phyloP scores from a whole-genome alignment of 2,329 filamentous ascomycete species.

The Penicillium sumatraense region DNA sequence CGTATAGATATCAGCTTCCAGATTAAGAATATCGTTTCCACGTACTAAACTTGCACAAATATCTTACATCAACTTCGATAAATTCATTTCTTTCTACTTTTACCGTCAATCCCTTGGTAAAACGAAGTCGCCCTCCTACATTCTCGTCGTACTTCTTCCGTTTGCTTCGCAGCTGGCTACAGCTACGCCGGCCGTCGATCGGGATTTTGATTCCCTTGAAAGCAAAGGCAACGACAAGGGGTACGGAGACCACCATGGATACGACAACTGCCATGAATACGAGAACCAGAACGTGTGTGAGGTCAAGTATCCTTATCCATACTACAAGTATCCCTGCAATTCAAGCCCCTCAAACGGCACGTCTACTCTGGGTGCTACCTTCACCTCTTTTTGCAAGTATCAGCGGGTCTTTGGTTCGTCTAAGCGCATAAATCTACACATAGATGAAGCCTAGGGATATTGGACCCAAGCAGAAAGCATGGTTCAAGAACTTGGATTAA shows the following conservation, averaged over 20 bases:
- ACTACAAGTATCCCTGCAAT: slow-evolving; percentile 5
- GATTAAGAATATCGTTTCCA: no score
- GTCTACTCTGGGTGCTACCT: slow-evolving; percentile 1
- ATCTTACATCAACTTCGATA: background rate
- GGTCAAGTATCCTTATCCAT: slow-evolving; percentile 3
- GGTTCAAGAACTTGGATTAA: no score
- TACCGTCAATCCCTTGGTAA: background rate
- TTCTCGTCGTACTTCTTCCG: background rate
- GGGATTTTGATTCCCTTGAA: background rate
- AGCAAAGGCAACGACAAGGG: background rate
- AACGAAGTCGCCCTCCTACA: slow-evolving; percentile 2
- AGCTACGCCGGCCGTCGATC: background rate
- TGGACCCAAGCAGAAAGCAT: no score
- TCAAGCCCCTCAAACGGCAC: slow-evolving; percentile 5
- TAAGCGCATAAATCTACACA: no score
- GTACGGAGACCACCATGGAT: background rate
- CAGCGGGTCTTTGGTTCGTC: no score
- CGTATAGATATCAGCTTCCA: no score
- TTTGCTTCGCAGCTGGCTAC: background rate
- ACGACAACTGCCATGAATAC: no score
- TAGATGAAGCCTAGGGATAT: no score
- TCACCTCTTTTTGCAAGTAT: slow-evolving; percentile 7
- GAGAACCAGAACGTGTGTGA: slow-evolving; percentile 2
- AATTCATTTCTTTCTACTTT: background rate
- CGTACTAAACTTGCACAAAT: no score